Base-by-base conservation (phyloP, 106 monocot species). In the Allium fistulosum region DNA sequence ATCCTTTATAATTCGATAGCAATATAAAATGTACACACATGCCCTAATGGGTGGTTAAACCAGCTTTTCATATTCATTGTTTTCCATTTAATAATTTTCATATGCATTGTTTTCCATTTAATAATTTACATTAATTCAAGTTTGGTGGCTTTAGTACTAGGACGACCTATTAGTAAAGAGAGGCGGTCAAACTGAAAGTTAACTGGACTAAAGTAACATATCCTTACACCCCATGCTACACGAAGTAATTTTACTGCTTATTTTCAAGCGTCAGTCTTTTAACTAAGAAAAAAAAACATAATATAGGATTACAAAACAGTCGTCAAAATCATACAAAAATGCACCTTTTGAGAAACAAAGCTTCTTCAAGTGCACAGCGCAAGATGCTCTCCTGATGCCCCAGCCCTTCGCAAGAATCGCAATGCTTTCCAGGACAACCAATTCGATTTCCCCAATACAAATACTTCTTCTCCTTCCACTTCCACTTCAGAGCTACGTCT, bases 301-400 rank as follows among this genome's bases (percentile, higher is more conserved):
- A 55, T 15, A 12, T 5, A 37, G 37, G 15, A 55, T 15, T 55
- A 55, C 53, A 55, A 13, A 55, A 12, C 15, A 12, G 13, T 55
- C 53, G 11, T 11, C 4, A 55, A 55, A 55, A 61, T 9, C 8
- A 26, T 49, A 37, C 37, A 37, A 37, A 37, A 37, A 37, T 0
- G 5, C 11, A 88, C 96, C 96, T 96, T 11, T 84, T 66, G 9
- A 96, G 88, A 55, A 84, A 77, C 47, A 96, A 58, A 6, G 96
- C 96, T 72, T 96, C 96, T 60, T 96, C 96, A 46, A 96, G 88
- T 6, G 96, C 96, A 76, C 96, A 97, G 2, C 96, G 69, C 72
- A 97, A 83, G 84, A 92, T 92, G 11, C 88, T 84, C 78, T 97
- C 96, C 84, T 97, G 96, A 55, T 97, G 96, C 16, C 92, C 96